Base-by-base conservation (phyloP, 495 filamentous ascomycete genomes). In the Trichoderma virens region DNA sequence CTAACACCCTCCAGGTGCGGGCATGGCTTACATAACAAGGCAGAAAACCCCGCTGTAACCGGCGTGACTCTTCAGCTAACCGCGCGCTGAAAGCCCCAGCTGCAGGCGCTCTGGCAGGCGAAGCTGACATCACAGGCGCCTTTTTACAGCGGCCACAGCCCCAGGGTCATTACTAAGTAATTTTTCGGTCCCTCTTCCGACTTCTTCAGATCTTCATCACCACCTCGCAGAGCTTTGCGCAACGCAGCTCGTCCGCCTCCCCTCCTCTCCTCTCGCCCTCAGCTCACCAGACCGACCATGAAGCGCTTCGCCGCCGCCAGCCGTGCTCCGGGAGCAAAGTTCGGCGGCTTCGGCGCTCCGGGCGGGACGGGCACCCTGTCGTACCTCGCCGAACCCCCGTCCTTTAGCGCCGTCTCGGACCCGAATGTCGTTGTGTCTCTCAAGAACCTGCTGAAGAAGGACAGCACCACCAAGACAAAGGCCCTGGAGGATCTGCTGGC, bases 371-470 rank as follows among this genome's bases (percentile, higher is more conserved):
- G 83, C 71, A 65, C 78, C 74, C 64, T 98, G 80, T 96, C 93
- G 41, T 97, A 95, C 74, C 83, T 97, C 59, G 78, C 86, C 56
- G 92, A 93, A 70, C 90, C 91, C 1, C 93, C 90, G 62, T 87
- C 97, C 73, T 82, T 97, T 60, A 88, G 86, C 34, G 75, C 71
- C 31, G 86, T 98, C 64, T 89, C 83, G 14, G 87, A 96, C 60
- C 79, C 91, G 32, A 89, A 92, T 69, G 78, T 94, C 59, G 84
- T 91, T 16, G 92, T 99, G 9, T 83, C 88, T 25, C 93, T 96
- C 79, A 96, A 97, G 73, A 95, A 93, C 68, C 80, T 97, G 18
- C 82, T 86, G 59, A 99, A 98, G 77, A 96, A 92, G 74, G 93
- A 97, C 77, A 88, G 88, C 64, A 93, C 85, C 16, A 99, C 95